phyloP scores from a whole-genome alignment of 1,139 yeast genomes.

The Groenewaldozyma sp. region DNA sequence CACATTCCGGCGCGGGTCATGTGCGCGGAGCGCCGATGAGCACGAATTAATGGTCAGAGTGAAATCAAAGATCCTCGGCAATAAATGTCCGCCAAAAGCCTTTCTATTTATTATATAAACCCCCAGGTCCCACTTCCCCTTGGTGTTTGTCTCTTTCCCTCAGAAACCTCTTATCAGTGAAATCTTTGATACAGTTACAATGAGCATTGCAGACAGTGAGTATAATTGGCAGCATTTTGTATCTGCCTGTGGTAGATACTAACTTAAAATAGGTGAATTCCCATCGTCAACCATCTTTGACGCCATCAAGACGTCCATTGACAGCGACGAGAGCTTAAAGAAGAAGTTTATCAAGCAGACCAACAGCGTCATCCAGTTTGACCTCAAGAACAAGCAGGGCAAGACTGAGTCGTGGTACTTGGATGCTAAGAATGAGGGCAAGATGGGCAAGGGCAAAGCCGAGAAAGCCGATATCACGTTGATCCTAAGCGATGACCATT shows the following conservation, averaged over 20 bases:
- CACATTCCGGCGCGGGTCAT: no score
- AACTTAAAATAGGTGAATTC: slow-evolving; percentile 24
- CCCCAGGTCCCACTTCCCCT: no score
- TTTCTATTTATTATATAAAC: no score
- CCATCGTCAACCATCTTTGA: slow-evolving; percentile 35
- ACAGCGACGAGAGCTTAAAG: slow-evolving; percentile 24
- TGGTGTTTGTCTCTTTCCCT: no score
- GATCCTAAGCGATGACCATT: slow-evolving; percentile 47
- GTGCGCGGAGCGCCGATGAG: no score
- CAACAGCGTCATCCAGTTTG: slow-evolving; percentile 57
- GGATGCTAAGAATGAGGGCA: slow-evolving; percentile 61
- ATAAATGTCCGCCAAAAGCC: no score
- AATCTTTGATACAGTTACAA: not conserved
- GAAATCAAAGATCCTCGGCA: no score
- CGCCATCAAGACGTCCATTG: slow-evolving; percentile 26
- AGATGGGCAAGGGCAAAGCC: slow-evolving; percentile 41
- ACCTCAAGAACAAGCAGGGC: slow-evolving; percentile 60
- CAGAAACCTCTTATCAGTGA: no score
- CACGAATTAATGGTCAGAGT: no score
- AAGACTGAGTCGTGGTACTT: slow-evolving; percentile 59
- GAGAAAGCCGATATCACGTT: slow-evolving; percentile 59
- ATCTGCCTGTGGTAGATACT: not conserved
- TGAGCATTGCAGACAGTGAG: slow-evolving; percentile 9
- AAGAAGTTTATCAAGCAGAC: slow-evolving; percentile 36
- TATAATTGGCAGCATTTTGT: not conserved